Base-by-base conservation (phyloP, 495 filamentous ascomycete genomes). In the Evernia prunastri region DNA sequence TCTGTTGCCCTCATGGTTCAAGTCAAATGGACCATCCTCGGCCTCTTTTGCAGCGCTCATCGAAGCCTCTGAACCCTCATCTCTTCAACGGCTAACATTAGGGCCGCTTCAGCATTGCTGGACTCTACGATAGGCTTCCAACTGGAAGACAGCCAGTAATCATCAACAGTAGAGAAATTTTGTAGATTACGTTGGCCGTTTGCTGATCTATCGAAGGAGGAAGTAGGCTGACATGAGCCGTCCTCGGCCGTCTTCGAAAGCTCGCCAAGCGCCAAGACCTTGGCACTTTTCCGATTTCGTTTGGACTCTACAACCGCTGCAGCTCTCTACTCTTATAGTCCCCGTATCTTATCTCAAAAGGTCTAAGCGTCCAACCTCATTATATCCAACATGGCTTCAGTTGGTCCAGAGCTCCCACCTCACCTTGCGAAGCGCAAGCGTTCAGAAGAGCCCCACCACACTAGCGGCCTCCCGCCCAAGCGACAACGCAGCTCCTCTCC, bases 391-490 rank as follows among this genome's bases (percentile, higher is more conserved):
- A 70, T 70, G 69, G 20, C 67, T 39, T 57, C 63, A 51, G 73
- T 71, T 31, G 76, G 76, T 4, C 76, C 75, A 23, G 64, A 68
- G 59, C 75, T 77, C 33, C 75, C 75, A 25, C 71, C 72, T 20
- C 70, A 77, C 59, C 72, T 77, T 53, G 71, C 68, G 17, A 75
- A 76, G 62, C 72, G 75, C 64, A 77, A 77, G 63, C 71, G 74
- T 54, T 64, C 70, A 54, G 68, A 68, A 18, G 72, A 74, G 66
- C 66, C 67, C 31, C 65, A 71, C 51, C 66, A 67, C 43, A 29
- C 51, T 9, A 11, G n/a, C 31, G n/a, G 27, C 31, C 39, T 37
- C 27, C 6, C 61, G 18, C 49, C 43, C 42, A 68, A 67, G 56
- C 72, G 45, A 67, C 54, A 56, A 62, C 66, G 61, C 72, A 66